These are phyloP conservation scores for Corchorus capsularis DNA, from an alignment of 345 rosid genomes.

Conservation along the genomic window DNA sequence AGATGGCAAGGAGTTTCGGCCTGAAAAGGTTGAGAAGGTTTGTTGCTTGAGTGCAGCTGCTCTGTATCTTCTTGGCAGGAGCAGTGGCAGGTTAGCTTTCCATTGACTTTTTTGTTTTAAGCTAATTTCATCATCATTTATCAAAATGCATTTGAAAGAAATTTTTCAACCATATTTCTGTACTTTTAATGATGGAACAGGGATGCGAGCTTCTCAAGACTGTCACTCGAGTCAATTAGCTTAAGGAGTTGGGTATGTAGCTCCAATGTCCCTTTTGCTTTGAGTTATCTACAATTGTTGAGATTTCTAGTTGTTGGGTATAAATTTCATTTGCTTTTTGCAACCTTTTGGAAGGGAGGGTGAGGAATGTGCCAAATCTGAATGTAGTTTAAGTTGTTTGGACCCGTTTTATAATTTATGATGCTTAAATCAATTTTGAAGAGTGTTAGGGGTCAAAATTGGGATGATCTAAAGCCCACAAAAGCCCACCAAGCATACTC, in stretches of 20 bases:
- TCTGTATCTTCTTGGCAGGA: slow-evolving; percentile 85
- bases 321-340: not conserved
- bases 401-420: not conserved
- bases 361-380: not conserved
- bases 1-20: no score
- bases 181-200: slow-evolving; percentile 34
- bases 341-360: not conserved
- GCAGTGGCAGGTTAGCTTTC: slow-evolving; percentile 72
- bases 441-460: no score
- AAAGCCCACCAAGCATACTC: no score
- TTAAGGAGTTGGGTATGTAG: slow-evolving; percentile 76
- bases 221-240: slow-evolving; percentile 76
- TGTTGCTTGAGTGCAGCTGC: slow-evolving; percentile 95
- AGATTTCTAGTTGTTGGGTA: not conserved
- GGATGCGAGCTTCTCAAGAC: slow-evolving; percentile 84
- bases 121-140: not conserved
- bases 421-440: not conserved
- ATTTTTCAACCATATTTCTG: not conserved
- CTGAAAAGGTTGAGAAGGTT: not conserved
- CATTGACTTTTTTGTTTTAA: not conserved
- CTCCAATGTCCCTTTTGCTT: not conserved
- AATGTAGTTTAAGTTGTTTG: not conserved
- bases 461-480: no score
- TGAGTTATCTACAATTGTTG: not conserved
- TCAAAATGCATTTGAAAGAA: not conserved